These are phyloP conservation scores for Cicer yamashitae DNA, from an alignment of 306 rosid species.

Conservation along the genomic window DNA sequence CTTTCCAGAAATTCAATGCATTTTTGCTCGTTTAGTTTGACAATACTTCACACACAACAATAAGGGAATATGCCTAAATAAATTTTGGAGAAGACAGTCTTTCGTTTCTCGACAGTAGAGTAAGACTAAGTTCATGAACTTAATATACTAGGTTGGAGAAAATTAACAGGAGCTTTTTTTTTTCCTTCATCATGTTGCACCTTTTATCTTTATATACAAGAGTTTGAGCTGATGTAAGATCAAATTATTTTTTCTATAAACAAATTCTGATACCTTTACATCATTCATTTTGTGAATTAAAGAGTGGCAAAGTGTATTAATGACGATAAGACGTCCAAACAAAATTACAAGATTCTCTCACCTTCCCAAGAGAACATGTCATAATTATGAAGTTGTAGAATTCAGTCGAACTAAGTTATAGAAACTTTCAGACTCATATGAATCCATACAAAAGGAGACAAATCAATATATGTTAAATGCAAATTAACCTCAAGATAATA, in stretches of 20 bases:
- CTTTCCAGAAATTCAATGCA: background rate
- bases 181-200: background rate
- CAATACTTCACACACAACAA: background rate
- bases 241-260: slow-evolving; percentile 1
- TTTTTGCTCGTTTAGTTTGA: background rate
- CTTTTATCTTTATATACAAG: slow-evolving; percentile 17
- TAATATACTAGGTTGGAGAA: background rate
- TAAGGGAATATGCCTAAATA: background rate
- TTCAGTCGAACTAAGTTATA: background rate
- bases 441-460: slow-evolving; percentile 17
- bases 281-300: slow-evolving; percentile 10
- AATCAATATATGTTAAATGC: background rate
- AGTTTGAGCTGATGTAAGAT: slow-evolving; percentile 13
- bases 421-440: background rate
- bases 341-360: slow-evolving; percentile 24
- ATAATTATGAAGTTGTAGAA: slow-evolving; percentile 4
- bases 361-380: slow-evolving; percentile 20
- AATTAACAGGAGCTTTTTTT: background rate
- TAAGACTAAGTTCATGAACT: slow-evolving; percentile 3
- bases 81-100: slow-evolving; percentile 1
- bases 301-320: slow-evolving; percentile 16
- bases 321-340: slow-evolving; percentile 14
- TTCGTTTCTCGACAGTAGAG: background rate
- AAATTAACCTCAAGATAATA: slow-evolving; percentile 21
- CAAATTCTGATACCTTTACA: background rate